phyloP scores from a whole-genome alignment of 345 rosid genomes.

The Abelmoschus esculentus region DNA sequence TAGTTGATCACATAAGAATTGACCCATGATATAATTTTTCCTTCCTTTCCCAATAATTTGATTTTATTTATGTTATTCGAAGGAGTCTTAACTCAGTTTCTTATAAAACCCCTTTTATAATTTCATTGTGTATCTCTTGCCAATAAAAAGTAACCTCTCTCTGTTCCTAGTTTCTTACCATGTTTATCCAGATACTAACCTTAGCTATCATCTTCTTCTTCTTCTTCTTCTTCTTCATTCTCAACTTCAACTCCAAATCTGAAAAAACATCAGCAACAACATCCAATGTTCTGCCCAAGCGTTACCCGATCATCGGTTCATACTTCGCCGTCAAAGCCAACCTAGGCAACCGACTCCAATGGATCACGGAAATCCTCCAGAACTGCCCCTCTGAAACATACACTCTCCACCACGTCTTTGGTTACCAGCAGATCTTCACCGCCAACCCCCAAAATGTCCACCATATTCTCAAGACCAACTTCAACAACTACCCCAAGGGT shows the following conservation, averaged over 20 bases:
- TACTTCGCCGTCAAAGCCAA: conserved; percentile 27
- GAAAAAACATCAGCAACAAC: background rate
- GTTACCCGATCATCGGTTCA: conserved; percentile 52
- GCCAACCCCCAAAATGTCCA: conserved; percentile 54
- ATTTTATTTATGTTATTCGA: too few relatives aligned
- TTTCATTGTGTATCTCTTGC: too few relatives aligned
- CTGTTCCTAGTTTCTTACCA: background rate
- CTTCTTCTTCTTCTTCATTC: background rate
- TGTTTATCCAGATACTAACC: background rate
- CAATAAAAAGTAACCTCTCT: too few relatives aligned
- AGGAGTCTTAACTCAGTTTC: too few relatives aligned
- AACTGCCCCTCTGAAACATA: conserved; percentile 47
- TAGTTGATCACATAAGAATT: too few relatives aligned
- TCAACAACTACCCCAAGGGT: conserved; percentile 52
- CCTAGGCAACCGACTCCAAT: conserved; percentile 39
- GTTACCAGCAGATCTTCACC: conserved; percentile 31
- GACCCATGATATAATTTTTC: too few relatives aligned
- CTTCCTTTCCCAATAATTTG: too few relatives aligned
- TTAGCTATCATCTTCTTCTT: background rate
- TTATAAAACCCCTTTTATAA: too few relatives aligned
- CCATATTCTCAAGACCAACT: conserved; percentile 54
- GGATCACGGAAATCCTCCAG: conserved; percentile 43
- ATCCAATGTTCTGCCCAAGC: conserved; percentile 20
- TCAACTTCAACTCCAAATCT: background rate
- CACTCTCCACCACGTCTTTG: conserved; percentile 29